Conservation (phyloP, 192 early-diverging fungal species). For the Coemansia nantahalensis region DNA sequence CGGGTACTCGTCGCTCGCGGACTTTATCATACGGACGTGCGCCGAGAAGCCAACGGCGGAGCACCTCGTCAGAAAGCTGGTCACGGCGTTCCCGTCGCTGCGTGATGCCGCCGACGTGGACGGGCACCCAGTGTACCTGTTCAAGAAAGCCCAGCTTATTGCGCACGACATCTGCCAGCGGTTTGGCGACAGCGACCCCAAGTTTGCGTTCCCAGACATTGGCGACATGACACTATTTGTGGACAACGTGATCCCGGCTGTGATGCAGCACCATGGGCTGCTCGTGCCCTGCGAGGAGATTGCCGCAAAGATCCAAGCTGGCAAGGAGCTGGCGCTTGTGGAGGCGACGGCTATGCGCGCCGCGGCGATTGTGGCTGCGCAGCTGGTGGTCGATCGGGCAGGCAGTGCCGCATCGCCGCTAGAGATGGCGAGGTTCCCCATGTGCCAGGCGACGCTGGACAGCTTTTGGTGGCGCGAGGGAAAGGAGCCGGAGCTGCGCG, state of each 20-base stretch:
- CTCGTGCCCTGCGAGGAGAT: conserved; percentile 50
- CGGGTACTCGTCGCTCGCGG: conserved; percentile 63
- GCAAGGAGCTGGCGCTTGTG: conserved; percentile 49
- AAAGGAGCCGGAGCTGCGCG: conserved; percentile 63
- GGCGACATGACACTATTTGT: conserved; percentile 66
- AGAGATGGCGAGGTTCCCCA: conserved; percentile 37
- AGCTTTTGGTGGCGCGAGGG: conserved; percentile 73
- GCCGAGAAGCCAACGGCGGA: conserved; percentile 53
- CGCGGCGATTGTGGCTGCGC: conserved; percentile 64
- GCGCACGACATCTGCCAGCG: conserved; percentile 61
- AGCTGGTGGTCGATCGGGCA: conserved; percentile 53
- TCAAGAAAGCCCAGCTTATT: conserved; percentile 76
- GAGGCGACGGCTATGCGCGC: conserved; percentile 66
- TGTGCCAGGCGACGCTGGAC: conserved; percentile 56
- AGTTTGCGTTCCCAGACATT: conserved; percentile 69
- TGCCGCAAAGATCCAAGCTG: conserved; percentile 46
- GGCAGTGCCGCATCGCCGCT: conserved; percentile 23
- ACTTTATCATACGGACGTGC: conserved; percentile 68
- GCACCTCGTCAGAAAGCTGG: conserved; percentile 59
- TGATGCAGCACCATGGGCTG: conserved; percentile 59
- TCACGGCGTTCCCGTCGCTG: conserved; percentile 66
- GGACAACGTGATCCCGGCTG: conserved; percentile 72
- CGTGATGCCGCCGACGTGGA: conserved; percentile 59
- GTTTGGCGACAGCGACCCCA: conserved; percentile 54
- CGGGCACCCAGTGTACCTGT: conserved; percentile 61